A percentile compares a stretch with the other conserved stretches of the same genome.
Conservation (phyloP, 176 grass and related monocot species). For the Oryza nivara region DNA sequence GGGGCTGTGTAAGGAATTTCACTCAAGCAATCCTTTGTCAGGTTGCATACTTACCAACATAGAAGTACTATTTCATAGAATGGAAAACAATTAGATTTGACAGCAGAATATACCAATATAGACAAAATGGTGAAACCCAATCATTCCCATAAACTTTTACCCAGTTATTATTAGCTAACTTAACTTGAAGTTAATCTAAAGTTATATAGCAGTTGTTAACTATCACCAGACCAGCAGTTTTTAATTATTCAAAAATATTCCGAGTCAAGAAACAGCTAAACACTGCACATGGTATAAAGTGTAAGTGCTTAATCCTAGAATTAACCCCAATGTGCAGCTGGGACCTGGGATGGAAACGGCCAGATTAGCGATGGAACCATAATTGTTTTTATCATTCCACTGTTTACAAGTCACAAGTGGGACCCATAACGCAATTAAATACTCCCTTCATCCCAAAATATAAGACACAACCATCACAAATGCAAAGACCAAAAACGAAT, state of each 20-base stretch:
- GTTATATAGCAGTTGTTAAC: neutral
- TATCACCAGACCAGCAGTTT: neutral
- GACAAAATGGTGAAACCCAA: neutral
- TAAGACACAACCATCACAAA: too few relatives aligned
- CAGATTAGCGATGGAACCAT: neutral
- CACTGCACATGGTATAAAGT: neutral
- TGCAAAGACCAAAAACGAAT: too few relatives aligned
- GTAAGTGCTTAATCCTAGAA: too few relatives aligned
- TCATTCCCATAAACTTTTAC: neutral
- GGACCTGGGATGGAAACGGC: neutral
- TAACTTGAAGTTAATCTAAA: neutral
- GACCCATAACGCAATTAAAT: neutral
- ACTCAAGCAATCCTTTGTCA: neutral
- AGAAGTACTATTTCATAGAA: neutral
- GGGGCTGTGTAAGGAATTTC: neutral
- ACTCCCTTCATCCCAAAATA: neutral
- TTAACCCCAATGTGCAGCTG: neutral
- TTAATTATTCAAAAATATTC: neutral
- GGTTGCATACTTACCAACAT: neutral
- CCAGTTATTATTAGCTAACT: neutral
- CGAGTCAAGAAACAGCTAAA: neutral
- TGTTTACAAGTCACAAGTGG: neutral
- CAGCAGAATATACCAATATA: neutral
- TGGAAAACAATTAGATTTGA: neutral
- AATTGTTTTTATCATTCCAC: neutral